Percentiles rank a stretch among this genome's conserved stretches.
Conservation (phyloP, 176 grass and related monocot genomes). For the Metroxylon sagu region DNA sequence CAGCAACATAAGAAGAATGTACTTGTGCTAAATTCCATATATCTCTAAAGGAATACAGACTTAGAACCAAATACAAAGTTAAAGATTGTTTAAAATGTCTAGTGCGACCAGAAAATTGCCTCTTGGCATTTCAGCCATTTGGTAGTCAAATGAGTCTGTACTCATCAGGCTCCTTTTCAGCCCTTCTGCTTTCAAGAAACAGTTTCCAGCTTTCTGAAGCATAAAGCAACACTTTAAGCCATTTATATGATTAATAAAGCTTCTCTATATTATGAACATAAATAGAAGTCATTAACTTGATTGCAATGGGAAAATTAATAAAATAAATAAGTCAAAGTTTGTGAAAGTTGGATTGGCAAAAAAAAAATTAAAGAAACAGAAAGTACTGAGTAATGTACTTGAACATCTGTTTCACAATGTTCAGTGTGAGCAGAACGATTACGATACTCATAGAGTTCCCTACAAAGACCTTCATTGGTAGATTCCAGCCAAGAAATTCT, state of each 20-base stretch:
- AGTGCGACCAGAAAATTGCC: slow-evolving; percentile 35
- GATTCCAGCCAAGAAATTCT: slow-evolving; percentile 88
- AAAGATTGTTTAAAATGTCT: slow-evolving; percentile 1
- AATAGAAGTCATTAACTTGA: too few relatives aligned
- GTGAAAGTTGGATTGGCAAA: neutral
- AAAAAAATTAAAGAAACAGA: slow-evolving; percentile 22
- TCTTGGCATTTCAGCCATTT: slow-evolving; percentile 62
- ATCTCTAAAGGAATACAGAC: neutral
- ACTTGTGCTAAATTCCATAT: too few relatives aligned
- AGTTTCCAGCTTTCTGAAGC: slow-evolving; percentile 61
- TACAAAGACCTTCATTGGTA: slow-evolving; percentile 82
- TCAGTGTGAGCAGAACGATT: slow-evolving; percentile 32
- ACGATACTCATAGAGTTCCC: slow-evolving; percentile 58
- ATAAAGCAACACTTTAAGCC: slow-evolving; percentile 7
- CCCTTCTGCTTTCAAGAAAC: slow-evolving; percentile 69
- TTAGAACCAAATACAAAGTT: slow-evolving; percentile 18
- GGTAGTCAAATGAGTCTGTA: slow-evolving; percentile 66
- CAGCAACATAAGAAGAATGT: slow-evolving; percentile 12
- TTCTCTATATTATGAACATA: too few relatives aligned
- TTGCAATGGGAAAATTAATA: too few relatives aligned
- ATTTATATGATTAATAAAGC: slow-evolving; percentile 18
- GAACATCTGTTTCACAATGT: slow-evolving; percentile 51
- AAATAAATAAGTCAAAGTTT: too few relatives aligned
- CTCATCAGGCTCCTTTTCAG: slow-evolving; percentile 90
- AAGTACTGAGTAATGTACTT: slow-evolving; percentile 43